Base-by-base conservation (phyloP, 1,284 basidiomycete species). In the Volvariella surrecta region DNA sequence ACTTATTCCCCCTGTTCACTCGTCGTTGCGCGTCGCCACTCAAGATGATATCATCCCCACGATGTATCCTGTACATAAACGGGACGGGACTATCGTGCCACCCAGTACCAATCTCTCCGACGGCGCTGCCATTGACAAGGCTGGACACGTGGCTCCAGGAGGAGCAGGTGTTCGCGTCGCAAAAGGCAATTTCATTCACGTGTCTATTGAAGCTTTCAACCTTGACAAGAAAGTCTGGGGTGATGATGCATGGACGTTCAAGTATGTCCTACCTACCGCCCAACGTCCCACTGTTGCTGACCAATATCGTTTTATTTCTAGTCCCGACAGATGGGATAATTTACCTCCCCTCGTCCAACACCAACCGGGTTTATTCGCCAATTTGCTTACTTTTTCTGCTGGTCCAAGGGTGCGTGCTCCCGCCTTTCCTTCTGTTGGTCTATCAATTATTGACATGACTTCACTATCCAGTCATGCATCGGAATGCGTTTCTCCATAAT, bases 1-100 rank as follows among this genome's bases (percentile, higher is more conserved):
- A 15, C 61, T 90, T 28, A 74, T 85, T 19, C 82, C 89, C 2
- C 87, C 88, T 2, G 68, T 89, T n/a, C 83, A 89, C 57, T 87
- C 83, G 2, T 83, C 84, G 8, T 64, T 89, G 37, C 74, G 88
- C 11, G 79, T 84, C 3, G 82, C 87, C 3, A 80, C 71, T 1
- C 69, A 74, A 52, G 83, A 89, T 52, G 85, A 89, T 52, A 70
- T 77, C 43, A 69, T 91, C 13, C 89, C 89, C 0, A 77, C 79
- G 2, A 72, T 73, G 43, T 71, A 73, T 42, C 80, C 85, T 2
- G 69, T 89, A n/a, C 66, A 64, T 45, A 64, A 69, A 49, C 60
- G 66, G 11, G 72, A 80, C 50, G 78, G 80, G 1, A 68, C 59
- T 10, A 49, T 69, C 19, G 57, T 62, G 22, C 3, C 4, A 11